Percentiles rank a stretch among this genome's conserved stretches.
Conservation (phyloP, 2,329 filamentous ascomycete genomes). For the Fonsecaea multimorphosa region DNA sequence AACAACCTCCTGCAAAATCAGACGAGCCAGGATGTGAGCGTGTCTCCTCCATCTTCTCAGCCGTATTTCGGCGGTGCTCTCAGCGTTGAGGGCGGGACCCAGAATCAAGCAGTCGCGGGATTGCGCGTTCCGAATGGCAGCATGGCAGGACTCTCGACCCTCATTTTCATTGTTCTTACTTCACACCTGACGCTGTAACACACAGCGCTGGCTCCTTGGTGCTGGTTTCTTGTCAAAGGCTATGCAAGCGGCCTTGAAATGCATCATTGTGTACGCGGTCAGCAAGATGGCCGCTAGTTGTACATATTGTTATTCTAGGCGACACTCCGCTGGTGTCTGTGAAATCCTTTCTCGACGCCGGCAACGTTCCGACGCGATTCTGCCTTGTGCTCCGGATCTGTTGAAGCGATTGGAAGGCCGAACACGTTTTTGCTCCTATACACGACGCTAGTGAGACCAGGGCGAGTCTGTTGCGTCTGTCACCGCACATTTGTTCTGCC, state of each 20-base stretch:
- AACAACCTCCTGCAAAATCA: slow-evolving; percentile 24
- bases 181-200: not conserved
- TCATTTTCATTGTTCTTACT: not conserved
- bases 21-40: slow-evolving; percentile 20
- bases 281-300: not conserved
- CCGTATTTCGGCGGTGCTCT: slow-evolving; percentile 20
- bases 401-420: too few relatives aligned
- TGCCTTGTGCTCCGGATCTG: too few relatives aligned
- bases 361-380: not conserved
- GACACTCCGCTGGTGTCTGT: not conserved
- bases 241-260: not conserved
- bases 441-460: not conserved
- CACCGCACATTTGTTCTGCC: not conserved
- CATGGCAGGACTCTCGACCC: not conserved
- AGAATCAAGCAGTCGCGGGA: not conserved
- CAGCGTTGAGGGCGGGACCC: slow-evolving; percentile 8
- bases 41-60: slow-evolving; percentile 13
- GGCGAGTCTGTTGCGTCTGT: not conserved
- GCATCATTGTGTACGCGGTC: not conserved
- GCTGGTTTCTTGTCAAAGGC: not conserved
- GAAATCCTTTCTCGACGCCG: not conserved
- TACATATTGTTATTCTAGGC: not conserved
- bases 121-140: not conserved
- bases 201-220: too few relatives aligned
- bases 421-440: not conserved